phyloP scores from a whole-genome alignment of 441 rosid genomes.

The Euphorbia neoarborescens region DNA sequence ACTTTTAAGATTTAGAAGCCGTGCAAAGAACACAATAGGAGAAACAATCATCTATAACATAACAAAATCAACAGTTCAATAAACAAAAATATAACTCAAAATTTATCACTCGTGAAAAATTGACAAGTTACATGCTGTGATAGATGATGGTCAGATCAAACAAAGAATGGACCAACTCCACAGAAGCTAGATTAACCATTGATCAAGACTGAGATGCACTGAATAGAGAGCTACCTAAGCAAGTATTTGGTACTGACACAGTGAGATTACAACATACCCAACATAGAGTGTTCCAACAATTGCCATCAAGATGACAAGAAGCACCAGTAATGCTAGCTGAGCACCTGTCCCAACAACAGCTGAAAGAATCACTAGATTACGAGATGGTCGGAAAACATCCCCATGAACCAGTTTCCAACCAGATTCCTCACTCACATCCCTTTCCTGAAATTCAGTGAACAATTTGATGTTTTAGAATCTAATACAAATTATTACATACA shows the following conservation, averaged over 20 bases:
- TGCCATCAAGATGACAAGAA: slow-evolving; percentile 89
- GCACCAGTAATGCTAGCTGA: slow-evolving; percentile 84
- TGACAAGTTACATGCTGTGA: neutral
- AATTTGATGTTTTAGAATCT: slow-evolving; percentile 17
- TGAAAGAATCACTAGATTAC: slow-evolving; percentile 57
- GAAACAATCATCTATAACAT: neutral
- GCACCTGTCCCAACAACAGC: slow-evolving; percentile 98
- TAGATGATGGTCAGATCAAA: neutral
- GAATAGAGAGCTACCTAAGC: neutral
- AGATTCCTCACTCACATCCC: slow-evolving; percentile 94
- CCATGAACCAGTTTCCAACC: slow-evolving; percentile 99
- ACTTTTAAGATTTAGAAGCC: neutral
- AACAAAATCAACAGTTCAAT: neutral
- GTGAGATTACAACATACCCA: slow-evolving; percentile 52
- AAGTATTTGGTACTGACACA: neutral
- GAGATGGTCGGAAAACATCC: slow-evolving; percentile 84
- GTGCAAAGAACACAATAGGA: neutral
- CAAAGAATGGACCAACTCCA: neutral
- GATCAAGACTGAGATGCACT: neutral
- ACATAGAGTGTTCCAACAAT: slow-evolving; percentile 82
- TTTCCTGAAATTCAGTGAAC: slow-evolving; percentile 44
- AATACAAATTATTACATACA: neutral
- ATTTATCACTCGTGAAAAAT: neutral
- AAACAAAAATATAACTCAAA: neutral
- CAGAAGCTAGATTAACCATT: neutral